Percentiles rank a stretch among this genome's conserved stretches.
Evolutionary conservation across 768 basidiomycete species (phyloP).

Genomic region (Boletus bicolor): DNA sequence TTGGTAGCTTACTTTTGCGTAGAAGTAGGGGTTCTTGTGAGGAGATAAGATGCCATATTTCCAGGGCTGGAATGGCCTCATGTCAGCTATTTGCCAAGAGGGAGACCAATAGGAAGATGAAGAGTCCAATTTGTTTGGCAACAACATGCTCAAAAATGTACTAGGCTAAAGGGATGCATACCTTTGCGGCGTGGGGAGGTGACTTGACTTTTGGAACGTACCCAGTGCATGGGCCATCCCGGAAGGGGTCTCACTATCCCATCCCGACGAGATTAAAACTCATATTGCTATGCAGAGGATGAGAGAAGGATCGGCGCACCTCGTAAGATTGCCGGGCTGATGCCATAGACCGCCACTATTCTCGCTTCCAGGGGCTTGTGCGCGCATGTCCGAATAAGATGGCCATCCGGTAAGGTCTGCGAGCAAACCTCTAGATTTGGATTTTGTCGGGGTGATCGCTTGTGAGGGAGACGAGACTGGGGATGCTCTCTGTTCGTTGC

Average conservation of each 20-base stretch:
- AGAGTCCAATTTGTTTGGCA: neutral
- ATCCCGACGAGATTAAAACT: neutral
- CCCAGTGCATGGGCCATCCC: neutral
- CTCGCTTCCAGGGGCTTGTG: constrained; percentile 16
- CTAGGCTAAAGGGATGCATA: constrained; percentile 3
- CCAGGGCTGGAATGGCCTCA: constrained; percentile 30
- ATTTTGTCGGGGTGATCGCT: constrained; percentile 12
- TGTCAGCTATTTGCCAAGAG: constrained; percentile 9
- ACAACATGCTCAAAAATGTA: neutral
- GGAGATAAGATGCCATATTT: constrained; percentile 31
- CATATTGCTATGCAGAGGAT: neutral
- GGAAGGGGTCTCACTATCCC: constrained; percentile 10
- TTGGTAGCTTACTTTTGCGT: constrained; percentile 19
- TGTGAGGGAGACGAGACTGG: constrained; percentile 5
- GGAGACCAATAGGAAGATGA: neutral
- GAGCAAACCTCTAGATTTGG: constrained; percentile 6
- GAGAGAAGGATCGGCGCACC: constrained; percentile 12
- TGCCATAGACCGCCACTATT: neutral
- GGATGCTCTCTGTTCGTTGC: neutral
- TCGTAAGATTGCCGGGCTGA: constrained; percentile 7
- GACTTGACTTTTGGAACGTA: constrained; percentile 16
- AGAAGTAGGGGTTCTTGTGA: constrained; percentile 14
- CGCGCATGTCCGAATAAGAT: constrained; percentile 12
- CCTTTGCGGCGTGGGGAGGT: constrained; percentile 34
- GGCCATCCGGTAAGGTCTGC: constrained; percentile 15